Conservation (phyloP, 2,329 filamentous ascomycete genomes). For the Parastagonospora avenae region DNA sequence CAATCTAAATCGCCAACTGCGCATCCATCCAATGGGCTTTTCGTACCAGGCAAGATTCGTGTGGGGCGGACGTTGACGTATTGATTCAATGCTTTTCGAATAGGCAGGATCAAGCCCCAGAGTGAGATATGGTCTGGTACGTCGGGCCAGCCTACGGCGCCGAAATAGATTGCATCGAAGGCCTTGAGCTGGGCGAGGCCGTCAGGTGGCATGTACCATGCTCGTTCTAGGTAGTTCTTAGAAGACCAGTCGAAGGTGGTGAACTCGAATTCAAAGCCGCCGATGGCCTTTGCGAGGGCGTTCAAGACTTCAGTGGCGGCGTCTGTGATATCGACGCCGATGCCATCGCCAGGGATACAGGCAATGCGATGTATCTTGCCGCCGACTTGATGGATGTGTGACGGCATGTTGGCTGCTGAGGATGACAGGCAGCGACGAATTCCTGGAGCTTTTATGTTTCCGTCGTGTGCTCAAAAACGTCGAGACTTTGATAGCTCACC, state of each 20-base stretch:
- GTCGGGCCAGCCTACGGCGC: slow-evolving; percentile 63
- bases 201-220: slow-evolving; percentile 60
- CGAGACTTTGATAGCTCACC: background rate
- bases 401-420: slow-evolving; percentile 24
- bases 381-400: slow-evolving; percentile 20
- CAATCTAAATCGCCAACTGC: slow-evolving; percentile 51
- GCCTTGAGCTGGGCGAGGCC: slow-evolving; percentile 57
- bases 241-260: slow-evolving; percentile 58
- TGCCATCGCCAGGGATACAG: slow-evolving; percentile 41
- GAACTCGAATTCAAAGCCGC: slow-evolving; percentile 57
- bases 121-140: slow-evolving; percentile 71
- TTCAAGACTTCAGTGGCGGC: slow-evolving; percentile 39
- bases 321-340: slow-evolving; percentile 39
- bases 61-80: slow-evolving; percentile 69
- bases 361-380: slow-evolving; percentile 41
- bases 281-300: slow-evolving; percentile 51
- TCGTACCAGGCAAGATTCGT: slow-evolving; percentile 50
- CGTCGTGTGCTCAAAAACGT: too few species aligned
- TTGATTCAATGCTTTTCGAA: slow-evolving; percentile 70
- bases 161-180: slow-evolving; percentile 63
- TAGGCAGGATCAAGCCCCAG: slow-evolving; percentile 70
- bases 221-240: slow-evolving; percentile 56
- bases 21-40: slow-evolving; percentile 47
- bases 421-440: too few species aligned
- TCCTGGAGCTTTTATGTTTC: too few species aligned